Conservation (phyloP, 768 basidiomycete genomes). For the Kwoniella europaea region DNA sequence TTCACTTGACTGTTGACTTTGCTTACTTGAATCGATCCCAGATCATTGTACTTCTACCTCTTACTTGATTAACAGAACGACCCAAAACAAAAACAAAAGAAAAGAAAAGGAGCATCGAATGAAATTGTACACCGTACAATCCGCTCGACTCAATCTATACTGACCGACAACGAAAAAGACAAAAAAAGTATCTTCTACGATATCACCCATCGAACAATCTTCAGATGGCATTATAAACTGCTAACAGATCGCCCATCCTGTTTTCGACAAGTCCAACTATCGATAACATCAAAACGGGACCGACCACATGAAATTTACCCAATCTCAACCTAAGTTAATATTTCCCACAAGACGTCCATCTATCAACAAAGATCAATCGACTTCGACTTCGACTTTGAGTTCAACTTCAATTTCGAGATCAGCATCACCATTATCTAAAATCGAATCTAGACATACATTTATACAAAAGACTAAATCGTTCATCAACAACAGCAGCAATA, state of each 20-base stretch:
- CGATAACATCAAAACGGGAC: neutral
- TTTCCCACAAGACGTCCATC: constrained; percentile 9
- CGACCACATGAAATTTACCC: constrained; percentile 9
- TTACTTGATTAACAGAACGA: too few relatives aligned
- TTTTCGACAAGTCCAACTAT: neutral
- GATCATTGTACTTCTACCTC: too few relatives aligned
- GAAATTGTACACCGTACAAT: too few relatives aligned
- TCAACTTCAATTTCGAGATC: neutral
- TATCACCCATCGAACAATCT: too few relatives aligned
- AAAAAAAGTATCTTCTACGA: too few relatives aligned
- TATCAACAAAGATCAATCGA: neutral
- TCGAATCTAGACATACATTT: neutral
- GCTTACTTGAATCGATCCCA: too few relatives aligned
- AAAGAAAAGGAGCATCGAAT: too few relatives aligned
- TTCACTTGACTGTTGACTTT: too few relatives aligned
- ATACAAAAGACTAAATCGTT: constrained; percentile 4
- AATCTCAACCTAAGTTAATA: constrained; percentile 11
- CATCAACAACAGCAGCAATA: neutral
- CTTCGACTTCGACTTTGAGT: neutral
- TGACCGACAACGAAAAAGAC: too few relatives aligned
- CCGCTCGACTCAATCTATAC: too few relatives aligned
- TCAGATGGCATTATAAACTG: too few relatives aligned
- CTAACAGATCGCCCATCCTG: neutral
- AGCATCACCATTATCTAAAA: neutral
- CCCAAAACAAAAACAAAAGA: too few relatives aligned